These are phyloP conservation scores for Ascoidea tarda DNA, from an alignment of 805 yeast species.

Conservation along the genomic window DNA sequence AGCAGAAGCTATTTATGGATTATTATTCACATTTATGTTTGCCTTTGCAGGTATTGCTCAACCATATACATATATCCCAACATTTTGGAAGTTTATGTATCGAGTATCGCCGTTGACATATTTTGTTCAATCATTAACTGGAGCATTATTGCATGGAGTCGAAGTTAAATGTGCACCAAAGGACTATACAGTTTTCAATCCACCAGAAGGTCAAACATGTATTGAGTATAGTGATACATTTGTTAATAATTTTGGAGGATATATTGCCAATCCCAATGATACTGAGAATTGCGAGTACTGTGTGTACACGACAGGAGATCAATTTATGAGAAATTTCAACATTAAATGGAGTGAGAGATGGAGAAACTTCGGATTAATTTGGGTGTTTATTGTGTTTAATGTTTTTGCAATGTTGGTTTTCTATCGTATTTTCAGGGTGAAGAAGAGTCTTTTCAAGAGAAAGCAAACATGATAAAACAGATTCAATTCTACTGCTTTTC, in stretches of 20 bases:
- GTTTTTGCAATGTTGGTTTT: conserved; percentile 17
- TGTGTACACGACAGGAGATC: conserved; percentile 23
- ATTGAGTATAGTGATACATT: conserved; percentile 32
- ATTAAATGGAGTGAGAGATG: conserved; percentile 32
- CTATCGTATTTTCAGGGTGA: conserved; percentile 1
- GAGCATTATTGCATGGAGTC: conserved; percentile 32
- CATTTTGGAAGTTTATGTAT: conserved; percentile 28
- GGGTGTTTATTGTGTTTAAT: conserved; percentile 38
- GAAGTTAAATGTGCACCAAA: conserved; percentile 30
- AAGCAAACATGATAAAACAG: too few species aligned
- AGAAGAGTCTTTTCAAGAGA: background rate
- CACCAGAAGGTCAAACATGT: conserved; percentile 52
- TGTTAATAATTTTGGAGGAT: conserved; percentile 34
- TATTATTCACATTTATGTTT: conserved; percentile 42
- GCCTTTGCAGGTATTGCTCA: conserved; percentile 61
- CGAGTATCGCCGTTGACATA: conserved; percentile 28
- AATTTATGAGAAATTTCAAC: conserved; percentile 22
- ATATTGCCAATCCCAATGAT: conserved; percentile 33
- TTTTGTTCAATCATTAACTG: conserved; percentile 31
- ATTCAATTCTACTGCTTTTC: too few species aligned
- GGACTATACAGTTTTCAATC: conserved; percentile 36
- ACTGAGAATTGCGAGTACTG: conserved; percentile 27
- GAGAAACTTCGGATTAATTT: conserved; percentile 48
- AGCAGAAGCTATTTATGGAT: conserved; percentile 44
- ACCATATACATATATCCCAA: conserved; percentile 17